Conservation (phyloP, 2,329 filamentous ascomycete genomes). For the Alternaria burnsii region DNA sequence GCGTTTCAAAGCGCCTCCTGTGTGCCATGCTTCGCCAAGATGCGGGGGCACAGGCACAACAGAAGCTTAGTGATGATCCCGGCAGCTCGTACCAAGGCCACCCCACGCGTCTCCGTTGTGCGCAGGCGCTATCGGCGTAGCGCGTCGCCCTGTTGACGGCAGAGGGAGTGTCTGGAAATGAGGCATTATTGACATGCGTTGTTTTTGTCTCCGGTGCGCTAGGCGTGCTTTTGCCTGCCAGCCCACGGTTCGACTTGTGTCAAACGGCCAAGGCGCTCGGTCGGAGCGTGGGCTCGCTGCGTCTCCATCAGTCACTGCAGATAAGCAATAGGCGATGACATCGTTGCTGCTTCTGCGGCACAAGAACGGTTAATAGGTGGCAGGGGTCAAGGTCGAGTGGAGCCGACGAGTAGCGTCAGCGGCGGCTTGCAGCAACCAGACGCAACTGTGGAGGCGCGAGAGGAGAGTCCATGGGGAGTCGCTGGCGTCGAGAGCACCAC, state of each 20-base stretch:
- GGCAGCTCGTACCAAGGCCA: constrained; percentile 13
- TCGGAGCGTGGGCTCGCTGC: constrained; percentile 16
- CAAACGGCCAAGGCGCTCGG: constrained; percentile 5
- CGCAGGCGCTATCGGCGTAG: constrained; percentile 19
- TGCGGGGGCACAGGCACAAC: constrained; percentile 20
- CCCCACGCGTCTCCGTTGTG: constrained; percentile 18
- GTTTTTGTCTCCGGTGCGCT: constrained; percentile 20
- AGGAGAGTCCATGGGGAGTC: background rate
- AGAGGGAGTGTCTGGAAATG: constrained; percentile 12
- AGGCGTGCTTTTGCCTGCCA: constrained; percentile 4
- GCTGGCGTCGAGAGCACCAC: background rate
- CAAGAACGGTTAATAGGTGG: constrained; percentile 18
- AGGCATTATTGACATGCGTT: constrained; percentile 24
- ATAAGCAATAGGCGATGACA: constrained; percentile 35
- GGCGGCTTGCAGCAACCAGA: constrained; percentile 22
- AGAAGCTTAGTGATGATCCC: constrained; percentile 32
- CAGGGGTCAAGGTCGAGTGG: constrained; percentile 22
- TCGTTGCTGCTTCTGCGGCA: constrained; percentile 13
- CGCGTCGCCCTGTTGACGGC: constrained; percentile 14
- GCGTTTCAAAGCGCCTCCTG: background rate
- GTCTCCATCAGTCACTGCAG: constrained; percentile 20
- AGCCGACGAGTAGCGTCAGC: constrained; percentile 30
- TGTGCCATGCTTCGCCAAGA: constrained; percentile 14
- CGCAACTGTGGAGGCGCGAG: constrained; percentile 11
- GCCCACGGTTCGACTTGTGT: constrained; percentile 4